Percentiles rank a stretch among this genome's conserved stretches.
Conservation (phyloP, 805 yeast species). For the Maudiozyma pseudohumilis region DNA sequence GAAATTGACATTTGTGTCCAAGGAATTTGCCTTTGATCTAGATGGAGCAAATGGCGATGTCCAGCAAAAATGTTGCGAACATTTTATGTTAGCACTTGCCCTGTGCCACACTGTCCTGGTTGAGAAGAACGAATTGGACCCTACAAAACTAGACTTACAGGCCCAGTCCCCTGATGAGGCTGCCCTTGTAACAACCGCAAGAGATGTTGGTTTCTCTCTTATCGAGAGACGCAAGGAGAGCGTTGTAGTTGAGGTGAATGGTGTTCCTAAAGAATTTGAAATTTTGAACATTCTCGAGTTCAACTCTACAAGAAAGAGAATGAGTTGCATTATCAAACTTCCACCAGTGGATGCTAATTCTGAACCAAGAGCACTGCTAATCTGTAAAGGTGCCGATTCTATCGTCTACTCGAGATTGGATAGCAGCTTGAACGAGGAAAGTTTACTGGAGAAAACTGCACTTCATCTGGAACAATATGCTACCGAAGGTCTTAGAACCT, state of each 20-base stretch:
- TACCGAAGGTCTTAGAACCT: constrained; percentile 74
- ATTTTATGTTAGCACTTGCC: constrained; percentile 68
- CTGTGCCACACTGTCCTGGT: constrained; percentile 71
- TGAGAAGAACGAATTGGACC: constrained; percentile 54
- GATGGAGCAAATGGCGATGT: constrained; percentile 34
- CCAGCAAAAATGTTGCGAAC: constrained; percentile 54
- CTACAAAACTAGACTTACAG: constrained; percentile 46
- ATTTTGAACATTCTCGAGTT: constrained; percentile 64
- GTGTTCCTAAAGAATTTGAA: constrained; percentile 61
- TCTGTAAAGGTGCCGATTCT: constrained; percentile 84
- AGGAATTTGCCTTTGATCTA: constrained; percentile 52
- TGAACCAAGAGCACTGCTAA: constrained; percentile 50
- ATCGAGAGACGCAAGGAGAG: constrained; percentile 59
- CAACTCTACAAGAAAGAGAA: constrained; percentile 77
- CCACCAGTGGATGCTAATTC: constrained; percentile 39
- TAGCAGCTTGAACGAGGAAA: constrained; percentile 33
- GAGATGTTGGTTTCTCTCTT: constrained; percentile 66
- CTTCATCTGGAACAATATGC: constrained; percentile 69
- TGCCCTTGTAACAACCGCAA: constrained; percentile 74
- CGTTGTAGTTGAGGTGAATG: constrained; percentile 56
- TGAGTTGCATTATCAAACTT: constrained; percentile 71
- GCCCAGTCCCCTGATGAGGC: constrained; percentile 89
- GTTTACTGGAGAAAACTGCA: constrained; percentile 53
- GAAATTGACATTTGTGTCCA: constrained; percentile 62
- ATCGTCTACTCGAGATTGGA: constrained; percentile 60